Evolutionary conservation across 2,329 filamentous ascomycete genomes (phyloP), one percentile per base, ranked within the genome.

Genomic region (Podosphaera fusca): DNA sequence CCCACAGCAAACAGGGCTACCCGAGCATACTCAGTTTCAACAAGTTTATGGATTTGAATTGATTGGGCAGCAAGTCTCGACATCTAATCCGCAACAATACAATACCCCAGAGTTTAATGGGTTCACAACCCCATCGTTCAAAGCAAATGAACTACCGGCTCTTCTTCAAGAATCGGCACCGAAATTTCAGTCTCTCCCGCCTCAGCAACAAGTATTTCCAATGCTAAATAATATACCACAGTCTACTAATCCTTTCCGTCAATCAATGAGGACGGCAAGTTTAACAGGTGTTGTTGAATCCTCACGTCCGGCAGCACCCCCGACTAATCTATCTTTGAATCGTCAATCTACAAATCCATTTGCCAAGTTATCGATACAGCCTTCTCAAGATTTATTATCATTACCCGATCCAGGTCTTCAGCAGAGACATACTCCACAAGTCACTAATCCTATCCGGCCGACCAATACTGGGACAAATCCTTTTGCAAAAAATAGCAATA

Each of bases 211-310:
- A 63, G 73, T 67, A 66, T 72, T 59, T 69, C 65, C 63, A 56
- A 65, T 55, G 65, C 74, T 60, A 70, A 73, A 69, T 64, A 73
- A 69, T 31, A 74, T 75, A 58, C 76, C 75, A 66, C 78, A 81
- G 64, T 81, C 74, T 30, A 95, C 88, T 6, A 98, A 98, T 67
- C 92, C 92, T 0, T 98, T 98, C 78, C 79, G 92, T 47, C 84
- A 88, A 66, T 95, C 90, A 1, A 90, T 90, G 81, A 74, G 95
- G 71, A 75, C 76, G 72, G 73, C 76, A 65, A 60, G 64, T 53
- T 70, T 71, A 29, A 79, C 79, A 6, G 76, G 76, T 52, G 67
- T 72, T 61, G 63, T 69, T 47, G 65, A 66, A 35, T 67, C 70
- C 31, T 64, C 67, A 56, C 68, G 73, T 59, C 67, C 72, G 60